These are phyloP conservation scores for Gliomastix tumulicola DNA, from an alignment of 2,329 filamentous ascomycete genomes.

Conservation along the genomic window DNA sequence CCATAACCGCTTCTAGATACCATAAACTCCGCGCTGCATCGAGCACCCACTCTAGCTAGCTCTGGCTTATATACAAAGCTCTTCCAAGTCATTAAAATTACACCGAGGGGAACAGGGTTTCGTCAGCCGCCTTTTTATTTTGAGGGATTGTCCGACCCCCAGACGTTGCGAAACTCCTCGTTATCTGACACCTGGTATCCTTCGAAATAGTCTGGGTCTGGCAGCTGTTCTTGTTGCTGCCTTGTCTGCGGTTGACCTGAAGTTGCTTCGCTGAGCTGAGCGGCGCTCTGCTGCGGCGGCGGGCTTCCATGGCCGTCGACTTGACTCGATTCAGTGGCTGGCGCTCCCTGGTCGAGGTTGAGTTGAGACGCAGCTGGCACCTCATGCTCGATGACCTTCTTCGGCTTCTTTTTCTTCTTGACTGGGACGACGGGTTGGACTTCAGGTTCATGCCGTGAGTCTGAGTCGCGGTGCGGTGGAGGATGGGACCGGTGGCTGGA, in stretches of 20 bases:
- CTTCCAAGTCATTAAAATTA: background rate
- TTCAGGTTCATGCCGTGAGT: slow-evolving; percentile 8
- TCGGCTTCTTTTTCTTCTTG: slow-evolving; percentile 29
- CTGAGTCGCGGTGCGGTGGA: too few species aligned
- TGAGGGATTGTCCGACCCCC: slow-evolving; percentile 16
- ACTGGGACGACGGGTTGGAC: slow-evolving; percentile 18
- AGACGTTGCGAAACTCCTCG: slow-evolving; percentile 41
- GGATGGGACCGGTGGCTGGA: too few species aligned
- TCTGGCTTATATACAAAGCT: background rate
- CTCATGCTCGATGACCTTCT: slow-evolving; percentile 23
- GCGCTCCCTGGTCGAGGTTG: slow-evolving; percentile 8
- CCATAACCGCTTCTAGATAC: too few species aligned
- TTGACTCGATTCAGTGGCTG: too few species aligned
- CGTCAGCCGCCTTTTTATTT: background rate
- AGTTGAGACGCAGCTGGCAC: slow-evolving; percentile 18
- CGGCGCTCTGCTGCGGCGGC: background rate
- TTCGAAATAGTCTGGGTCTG: too few species aligned
- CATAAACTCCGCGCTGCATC: too few species aligned
- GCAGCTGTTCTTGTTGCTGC: too few species aligned
- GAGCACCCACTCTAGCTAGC: too few species aligned
- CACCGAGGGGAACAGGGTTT: background rate
- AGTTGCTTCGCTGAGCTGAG: too few species aligned
- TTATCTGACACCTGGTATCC: slow-evolving; percentile 24
- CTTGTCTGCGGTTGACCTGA: too few species aligned
- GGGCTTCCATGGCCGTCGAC: too few species aligned